A percentile compares a stretch with the other conserved stretches of the same genome.
Evolutionary conservation across 176 grass and related monocot genomes (phyloP).

Genomic region (Saccharum officinarum): DNA sequence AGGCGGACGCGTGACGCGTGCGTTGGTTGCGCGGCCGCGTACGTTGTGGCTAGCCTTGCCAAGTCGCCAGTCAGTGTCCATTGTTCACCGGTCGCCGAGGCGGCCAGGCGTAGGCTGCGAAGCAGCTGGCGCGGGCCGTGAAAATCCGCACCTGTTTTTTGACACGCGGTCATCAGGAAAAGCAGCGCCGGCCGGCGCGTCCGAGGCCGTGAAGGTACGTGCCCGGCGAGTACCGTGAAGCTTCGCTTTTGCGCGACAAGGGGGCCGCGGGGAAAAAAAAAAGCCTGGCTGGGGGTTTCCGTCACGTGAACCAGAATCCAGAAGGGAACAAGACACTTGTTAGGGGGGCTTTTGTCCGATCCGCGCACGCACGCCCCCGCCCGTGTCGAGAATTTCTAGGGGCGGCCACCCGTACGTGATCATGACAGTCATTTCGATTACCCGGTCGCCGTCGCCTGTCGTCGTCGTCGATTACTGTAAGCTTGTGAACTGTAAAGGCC

Average conservation of each 20-base stretch:
- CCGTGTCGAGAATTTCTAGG: slow-evolving; percentile 33
- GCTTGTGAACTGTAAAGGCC: background rate
- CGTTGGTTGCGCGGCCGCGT: slow-evolving; percentile 8
- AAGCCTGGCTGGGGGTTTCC: background rate
- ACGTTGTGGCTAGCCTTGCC: background rate
- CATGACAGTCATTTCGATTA: background rate
- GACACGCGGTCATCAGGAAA: background rate
- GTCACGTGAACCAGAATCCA: slow-evolving; percentile 35
- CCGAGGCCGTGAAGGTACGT: background rate
- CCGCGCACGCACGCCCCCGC: background rate
- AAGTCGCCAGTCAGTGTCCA: background rate
- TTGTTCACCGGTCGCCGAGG: background rate
- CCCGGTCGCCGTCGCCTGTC: background rate
- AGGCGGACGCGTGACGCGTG: background rate
- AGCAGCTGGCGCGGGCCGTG: background rate
- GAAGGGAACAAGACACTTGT: slow-evolving; percentile 30
- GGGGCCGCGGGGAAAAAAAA: background rate
- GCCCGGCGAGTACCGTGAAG: slow-evolving; percentile 29
- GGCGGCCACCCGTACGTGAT: slow-evolving; percentile 18
- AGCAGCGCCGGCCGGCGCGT: background rate
- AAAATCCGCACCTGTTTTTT: slow-evolving; percentile 4
- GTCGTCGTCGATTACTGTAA: background rate
- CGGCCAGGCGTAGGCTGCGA: background rate
- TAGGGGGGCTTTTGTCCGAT: slow-evolving; percentile 14
- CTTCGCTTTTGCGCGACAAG: slow-evolving; percentile 45